Evolutionary conservation across 805 yeast genomes (phyloP).

Genomic region (Gaillardinia entomophila): DNA sequence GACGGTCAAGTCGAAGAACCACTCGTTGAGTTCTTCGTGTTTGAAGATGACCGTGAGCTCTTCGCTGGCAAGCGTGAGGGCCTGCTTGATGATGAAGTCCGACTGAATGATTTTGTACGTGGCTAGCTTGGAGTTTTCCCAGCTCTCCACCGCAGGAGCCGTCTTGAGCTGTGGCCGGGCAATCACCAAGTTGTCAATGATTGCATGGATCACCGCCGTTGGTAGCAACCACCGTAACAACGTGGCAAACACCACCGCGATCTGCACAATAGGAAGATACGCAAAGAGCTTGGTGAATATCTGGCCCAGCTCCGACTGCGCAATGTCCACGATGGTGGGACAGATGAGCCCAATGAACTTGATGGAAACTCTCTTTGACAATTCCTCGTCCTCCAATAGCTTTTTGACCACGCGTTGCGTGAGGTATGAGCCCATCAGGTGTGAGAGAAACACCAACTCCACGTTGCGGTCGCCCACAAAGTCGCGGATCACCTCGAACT

Average conservation of each 20-base stretch:
- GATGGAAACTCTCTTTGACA: constrained; percentile 21
- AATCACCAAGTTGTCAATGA: constrained; percentile 17
- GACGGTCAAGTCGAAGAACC: constrained; percentile 30
- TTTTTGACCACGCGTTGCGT: constrained; percentile 44
- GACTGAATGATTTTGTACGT: constrained; percentile 38
- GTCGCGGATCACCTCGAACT: constrained; percentile 42
- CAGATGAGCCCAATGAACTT: constrained; percentile 55
- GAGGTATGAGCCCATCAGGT: constrained; percentile 68
- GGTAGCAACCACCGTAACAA: constrained; percentile 27
- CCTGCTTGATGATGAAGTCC: constrained; percentile 45
- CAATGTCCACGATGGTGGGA: constrained; percentile 65
- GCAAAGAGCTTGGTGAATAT: constrained; percentile 17
- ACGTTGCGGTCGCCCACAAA: constrained; percentile 16
- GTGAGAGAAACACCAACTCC: constrained; percentile 51
- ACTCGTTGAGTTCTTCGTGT: constrained; percentile 47
- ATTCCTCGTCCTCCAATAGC: constrained; percentile 15
- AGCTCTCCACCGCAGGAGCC: constrained; percentile 12
- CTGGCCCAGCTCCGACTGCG: constrained; percentile 33
- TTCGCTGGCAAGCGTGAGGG: constrained; percentile 50
- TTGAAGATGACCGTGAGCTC: constrained; percentile 50
- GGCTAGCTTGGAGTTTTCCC: constrained; percentile 37
- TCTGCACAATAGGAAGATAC: constrained; percentile 21
- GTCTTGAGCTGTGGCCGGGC: constrained; percentile 18
- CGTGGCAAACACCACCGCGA: constrained; percentile 18
- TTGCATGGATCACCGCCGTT: constrained; percentile 11